Conservation (phyloP, 129 eudicot species). For the Helianthus annuus region DNA sequence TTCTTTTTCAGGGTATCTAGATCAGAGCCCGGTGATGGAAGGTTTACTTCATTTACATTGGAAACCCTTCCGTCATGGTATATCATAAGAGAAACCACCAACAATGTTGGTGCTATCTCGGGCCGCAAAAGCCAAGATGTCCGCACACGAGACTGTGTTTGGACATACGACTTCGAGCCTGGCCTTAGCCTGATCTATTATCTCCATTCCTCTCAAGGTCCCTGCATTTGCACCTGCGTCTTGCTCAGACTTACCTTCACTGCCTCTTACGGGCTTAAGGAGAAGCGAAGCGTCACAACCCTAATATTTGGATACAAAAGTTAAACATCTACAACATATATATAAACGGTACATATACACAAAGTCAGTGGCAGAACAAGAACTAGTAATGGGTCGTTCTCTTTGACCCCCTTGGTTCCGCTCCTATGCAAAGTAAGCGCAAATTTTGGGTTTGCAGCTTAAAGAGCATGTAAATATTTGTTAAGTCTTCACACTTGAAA, state of each 20-base stretch:
- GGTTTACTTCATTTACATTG: constrained; percentile 24
- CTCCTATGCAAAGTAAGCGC: not conserved
- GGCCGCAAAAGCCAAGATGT: constrained; percentile 54
- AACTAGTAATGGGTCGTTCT: too few relatives aligned
- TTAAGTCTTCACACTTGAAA: not conserved
- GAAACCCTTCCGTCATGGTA: constrained; percentile 54
- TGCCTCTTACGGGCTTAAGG: constrained; percentile 28
- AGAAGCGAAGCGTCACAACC: constrained; percentile 69
- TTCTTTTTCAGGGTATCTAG: not conserved
- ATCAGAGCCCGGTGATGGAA: constrained; percentile 27
- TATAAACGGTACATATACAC: not conserved
- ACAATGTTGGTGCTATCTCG: constrained; percentile 39
- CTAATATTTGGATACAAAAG: constrained; percentile 21
- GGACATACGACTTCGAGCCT: constrained; percentile 51
- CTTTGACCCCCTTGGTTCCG: too few relatives aligned
- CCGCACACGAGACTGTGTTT: constrained; percentile 54
- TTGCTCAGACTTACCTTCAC: constrained; percentile 34
- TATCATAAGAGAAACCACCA: constrained; percentile 40
- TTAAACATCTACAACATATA: not conserved
- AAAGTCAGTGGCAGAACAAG: too few relatives aligned
- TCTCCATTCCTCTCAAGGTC: constrained; percentile 47
- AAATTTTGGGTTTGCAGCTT: not conserved
- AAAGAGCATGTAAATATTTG: not conserved
- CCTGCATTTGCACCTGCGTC: constrained; percentile 31
- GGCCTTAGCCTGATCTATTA: constrained; percentile 53